Base-by-base conservation (phyloP, 805 yeast species). In the Wickerhamiella sergipiensis region DNA sequence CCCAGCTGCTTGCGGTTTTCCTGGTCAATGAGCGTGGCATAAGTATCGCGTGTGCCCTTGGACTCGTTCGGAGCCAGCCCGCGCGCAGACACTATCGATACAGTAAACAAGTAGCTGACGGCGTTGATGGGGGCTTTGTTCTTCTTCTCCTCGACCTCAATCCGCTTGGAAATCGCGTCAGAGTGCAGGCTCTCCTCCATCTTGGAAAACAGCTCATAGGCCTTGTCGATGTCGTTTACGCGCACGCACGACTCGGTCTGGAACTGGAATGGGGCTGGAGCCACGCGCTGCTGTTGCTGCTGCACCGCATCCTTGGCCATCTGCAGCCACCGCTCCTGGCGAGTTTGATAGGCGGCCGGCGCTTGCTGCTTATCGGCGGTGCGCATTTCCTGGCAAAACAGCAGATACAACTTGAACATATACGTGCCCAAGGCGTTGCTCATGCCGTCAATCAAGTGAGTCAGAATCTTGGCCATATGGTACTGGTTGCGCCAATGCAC, bases 161-260 rank as follows among this genome's bases (percentile, higher is more conserved):
- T 57, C 46, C 43, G 71, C 66, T 57, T 75, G 67, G 56, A 65
- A 50, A 48, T 61, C 40, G 45, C 64, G 58, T 83, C 88, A 0
- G 88, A 79, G 50, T 81, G 78, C 13, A 84, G 56, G 22, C 70
- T 61, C 1, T 71, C 75, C 59, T 61, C 63, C 60, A 59, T 57
- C 29, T 52, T 47, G 36, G 53, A 50, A 15, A 59, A 50, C 51
- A 57, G 52, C 31, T 55, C 53, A 44, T 56, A 55, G 0, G 70
- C 69, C 13, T 57, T 59, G 44, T 64, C 69, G 9, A 87, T 60
- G 59, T 87, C 79, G 64, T 84, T 85, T 53, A 86, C 68, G n/a
- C 83, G 79, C n/a, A 83, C 77, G 65, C 94, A 85, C 0, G 88
- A 80, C 49, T 74, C 71, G 6, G 72, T 68, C 52, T 73, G 70